Conservation (phyloP, 2,329 filamentous ascomycete genomes). For the Aspergillus fijiensis region DNA sequence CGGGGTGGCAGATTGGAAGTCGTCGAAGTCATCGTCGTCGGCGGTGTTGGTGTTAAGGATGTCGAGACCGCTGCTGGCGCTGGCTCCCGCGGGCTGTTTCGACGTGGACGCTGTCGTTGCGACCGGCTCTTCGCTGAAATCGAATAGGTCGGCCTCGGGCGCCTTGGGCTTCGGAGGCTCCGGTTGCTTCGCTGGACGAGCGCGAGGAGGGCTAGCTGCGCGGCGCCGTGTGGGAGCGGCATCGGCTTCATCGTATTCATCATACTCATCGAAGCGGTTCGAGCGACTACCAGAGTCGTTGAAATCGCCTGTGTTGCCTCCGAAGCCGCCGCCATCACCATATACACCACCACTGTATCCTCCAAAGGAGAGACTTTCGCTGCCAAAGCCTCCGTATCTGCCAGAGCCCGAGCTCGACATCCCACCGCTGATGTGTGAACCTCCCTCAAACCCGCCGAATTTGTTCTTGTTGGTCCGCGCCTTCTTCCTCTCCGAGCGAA, state of each 20-base stretch:
- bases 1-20: constrained; percentile 83
- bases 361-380: constrained; percentile 65
- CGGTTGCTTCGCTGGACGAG: constrained; percentile 59
- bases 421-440: constrained; percentile 59
- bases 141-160: constrained; percentile 89
- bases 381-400: constrained; percentile 87
- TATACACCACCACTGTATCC: constrained; percentile 76
- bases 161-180: constrained; percentile 71
- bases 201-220: constrained; percentile 45
- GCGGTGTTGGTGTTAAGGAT: constrained; percentile 48
- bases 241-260: constrained; percentile 84
- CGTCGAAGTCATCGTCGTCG: constrained; percentile 86
- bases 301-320: constrained; percentile 73
- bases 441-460: constrained; percentile 91
- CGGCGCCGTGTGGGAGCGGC: constrained; percentile 53
- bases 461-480: constrained; percentile 87
- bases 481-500: constrained; percentile 73
- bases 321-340: constrained; percentile 93
- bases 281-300: constrained; percentile 60
- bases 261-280: constrained; percentile 93
- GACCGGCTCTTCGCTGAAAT: constrained; percentile 73
- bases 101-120: constrained; percentile 44
- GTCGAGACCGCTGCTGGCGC: constrained; percentile 45
- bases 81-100: constrained; percentile 44
- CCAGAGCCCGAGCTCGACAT: constrained; percentile 48